Evolutionary conservation across 202 grass and related monocot species (phyloP), one percentile per base, ranked within the genome.

Genomic region (Setaria italica): DNA sequence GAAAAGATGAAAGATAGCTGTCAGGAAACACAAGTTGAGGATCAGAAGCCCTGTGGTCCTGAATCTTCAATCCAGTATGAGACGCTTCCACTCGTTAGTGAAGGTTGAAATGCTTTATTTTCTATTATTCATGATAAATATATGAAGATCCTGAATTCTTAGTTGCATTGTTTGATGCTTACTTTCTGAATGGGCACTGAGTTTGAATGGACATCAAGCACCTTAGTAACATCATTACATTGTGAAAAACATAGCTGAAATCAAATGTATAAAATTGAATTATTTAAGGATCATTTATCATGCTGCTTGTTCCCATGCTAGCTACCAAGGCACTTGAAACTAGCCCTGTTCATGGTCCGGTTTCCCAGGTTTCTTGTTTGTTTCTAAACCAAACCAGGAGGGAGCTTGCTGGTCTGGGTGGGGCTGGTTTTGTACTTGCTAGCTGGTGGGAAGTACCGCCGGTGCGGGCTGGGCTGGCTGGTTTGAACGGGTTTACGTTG

Each of bases 31-130:
- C 47, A 80, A 81, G 84, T 73, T 76, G 84, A 92, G 20, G 79
- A 86, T 87, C 47, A 74, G 60, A 85, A 66, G 15, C 67, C 41
- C 11, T 77, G 72, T 80, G 15, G 57, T 55, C 63, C 77, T 67
- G 79, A 85, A 82, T 78, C 67, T 70, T 43, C 79, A 73, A 84
- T 94, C 60, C 84, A 91, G 7, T 99, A 99, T 80, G 88, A 79
- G 76, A 95, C 90, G 7, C 46, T 95, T 50, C 78, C 66, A 62
- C 72, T 87, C 0, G 71, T 87, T 70, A 63, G 35, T 86, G 84
- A 92, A 92, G 96, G 93, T 95, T 83, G 19, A 48, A 30, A 81
- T 62, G 53, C 47, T 83, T 79, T 81, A 37, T 74, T 37, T 74
- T 85, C 55, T 72, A 34, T 46, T 76, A 42, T 51, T 84, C 9